Base-by-base conservation (phyloP, 2,329 filamentous ascomycete genomes). In the Daldinia sp. region DNA sequence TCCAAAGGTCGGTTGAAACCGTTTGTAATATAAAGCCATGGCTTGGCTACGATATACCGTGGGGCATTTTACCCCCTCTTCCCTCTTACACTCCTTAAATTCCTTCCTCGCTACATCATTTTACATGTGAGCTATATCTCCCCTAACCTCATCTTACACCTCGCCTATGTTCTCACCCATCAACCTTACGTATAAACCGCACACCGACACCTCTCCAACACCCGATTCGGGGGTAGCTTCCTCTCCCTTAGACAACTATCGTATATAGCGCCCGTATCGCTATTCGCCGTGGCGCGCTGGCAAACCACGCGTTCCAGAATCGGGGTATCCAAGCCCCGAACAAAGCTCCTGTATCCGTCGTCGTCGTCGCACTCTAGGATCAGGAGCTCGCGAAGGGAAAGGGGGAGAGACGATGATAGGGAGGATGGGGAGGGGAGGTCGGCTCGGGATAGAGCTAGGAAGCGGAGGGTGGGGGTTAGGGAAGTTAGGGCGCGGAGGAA, bases 371-470 rank as follows among this genome's bases (percentile, higher is more conserved):
- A 9, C 9, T 37, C 49, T 1, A 63, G n/a, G 43, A 63, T 7
- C 2, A 63, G 11, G 10, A 63, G 25, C 25, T 48, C 51, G 3
- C n/a, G 21, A 9, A 63, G 35, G n/a, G 50, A 48, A 3, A 3
- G 4, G 6, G 55, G 60, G 13, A 63, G 43, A 1, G 55, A 27
- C 5, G 35, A 9, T 8, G 13, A 15, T 1, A 63, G 34, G 19
- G 3, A 43, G 5, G 6, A 17, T 10, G 15, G 30, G 4, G 29
- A 15, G 3, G 10, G n/a, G 17, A 63, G 21, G 49, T 37, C 34
- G 27, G 6, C 13, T 13, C 45, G 45, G 10, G 47, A 21, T 13
- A 63, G 17, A 17, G 25, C 49, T 3, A 63, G 55, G 25, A 27
- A 50, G 1, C 13, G 29, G 1, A 63, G 60, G 25, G n/a, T 19